These are phyloP conservation scores for Lasiodiplodia gonubiensis DNA, from an alignment of 2,329 filamentous ascomycete species.

Conservation along the genomic window DNA sequence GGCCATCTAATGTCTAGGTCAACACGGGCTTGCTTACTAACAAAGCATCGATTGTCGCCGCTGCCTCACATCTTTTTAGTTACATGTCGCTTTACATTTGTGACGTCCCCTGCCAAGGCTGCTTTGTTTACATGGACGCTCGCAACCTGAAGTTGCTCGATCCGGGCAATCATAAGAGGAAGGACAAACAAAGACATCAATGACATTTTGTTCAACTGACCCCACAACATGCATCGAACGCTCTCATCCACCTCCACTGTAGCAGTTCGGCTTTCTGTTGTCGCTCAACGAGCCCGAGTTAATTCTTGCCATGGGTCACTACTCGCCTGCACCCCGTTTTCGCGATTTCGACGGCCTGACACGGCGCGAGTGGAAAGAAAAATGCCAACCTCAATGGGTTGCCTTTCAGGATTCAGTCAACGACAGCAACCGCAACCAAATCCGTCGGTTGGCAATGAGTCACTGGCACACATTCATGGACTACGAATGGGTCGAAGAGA, in stretches of 20 bases:
- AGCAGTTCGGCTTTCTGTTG: too few species aligned
- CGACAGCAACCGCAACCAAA: slow-evolving; percentile 39
- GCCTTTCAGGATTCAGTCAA: slow-evolving; percentile 42
- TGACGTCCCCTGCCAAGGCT: not conserved
- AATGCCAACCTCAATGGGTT: slow-evolving; percentile 35
- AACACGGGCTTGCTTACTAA: not conserved
- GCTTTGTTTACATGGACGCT: slow-evolving; percentile 21
- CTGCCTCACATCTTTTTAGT: not conserved
- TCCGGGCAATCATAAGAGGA: slow-evolving; percentile 6
- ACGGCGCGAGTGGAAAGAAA: slow-evolving; percentile 10
- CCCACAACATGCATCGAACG: not conserved
- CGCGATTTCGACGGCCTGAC: slow-evolving; percentile 6
- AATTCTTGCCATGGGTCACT: not conserved
- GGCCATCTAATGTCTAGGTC: not conserved
- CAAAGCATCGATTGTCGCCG: not conserved
- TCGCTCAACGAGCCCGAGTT: not conserved
- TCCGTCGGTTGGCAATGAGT: slow-evolving; percentile 44
- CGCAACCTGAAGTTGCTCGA: not conserved
- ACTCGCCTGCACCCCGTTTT: slow-evolving; percentile 7
- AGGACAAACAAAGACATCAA: slow-evolving; percentile 12
- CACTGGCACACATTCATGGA: slow-evolving; percentile 45
- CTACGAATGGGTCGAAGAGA: slow-evolving; percentile 46
- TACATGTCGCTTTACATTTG: not conserved
- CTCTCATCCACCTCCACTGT: not conserved
- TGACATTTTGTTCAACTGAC: slow-evolving; percentile 3